Percentiles rank a stretch among this genome's conserved stretches.
phyloP scores from a whole-genome alignment of 2,329 filamentous ascomycete species.

The Aspergillus cejpii region DNA sequence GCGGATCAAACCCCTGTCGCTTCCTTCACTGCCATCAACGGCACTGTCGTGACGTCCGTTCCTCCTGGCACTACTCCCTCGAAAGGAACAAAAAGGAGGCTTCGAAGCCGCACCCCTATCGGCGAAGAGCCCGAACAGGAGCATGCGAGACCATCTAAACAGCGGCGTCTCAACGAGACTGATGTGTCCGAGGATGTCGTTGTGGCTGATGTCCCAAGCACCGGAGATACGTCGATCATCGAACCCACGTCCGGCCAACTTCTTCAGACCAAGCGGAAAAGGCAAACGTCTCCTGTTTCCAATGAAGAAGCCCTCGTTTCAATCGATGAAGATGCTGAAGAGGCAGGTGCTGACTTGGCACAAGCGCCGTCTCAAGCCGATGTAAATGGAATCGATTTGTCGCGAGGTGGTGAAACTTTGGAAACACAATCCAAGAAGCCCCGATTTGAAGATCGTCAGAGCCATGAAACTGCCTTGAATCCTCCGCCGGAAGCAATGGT shows the following conservation, averaged over 20 bases:
- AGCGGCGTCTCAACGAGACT: constrained; percentile 12
- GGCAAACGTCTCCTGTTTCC: background rate
- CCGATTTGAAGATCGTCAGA: constrained; percentile 1
- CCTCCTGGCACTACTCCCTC: background rate
- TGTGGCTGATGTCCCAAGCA: background rate
- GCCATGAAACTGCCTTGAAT: background rate
- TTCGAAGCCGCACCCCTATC: constrained; percentile 1
- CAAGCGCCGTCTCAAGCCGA: background rate
- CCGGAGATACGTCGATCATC: background rate
- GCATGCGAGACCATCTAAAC: constrained; percentile 11
- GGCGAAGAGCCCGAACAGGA: constrained; percentile 1
- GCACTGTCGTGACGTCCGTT: background rate
- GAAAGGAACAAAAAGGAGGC: constrained; percentile 11
- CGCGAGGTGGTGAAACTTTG: background rate
- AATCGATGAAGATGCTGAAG: background rate
- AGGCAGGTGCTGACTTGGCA: background rate
- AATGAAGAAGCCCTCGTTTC: background rate
- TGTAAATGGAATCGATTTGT: background rate
- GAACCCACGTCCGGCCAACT: background rate
- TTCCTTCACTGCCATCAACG: background rate
- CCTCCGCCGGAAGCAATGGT: background rate
- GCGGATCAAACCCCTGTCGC: background rate
- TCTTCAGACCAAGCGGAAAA: background rate
- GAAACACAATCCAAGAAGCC: constrained; percentile 13
- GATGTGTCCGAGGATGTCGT: constrained; percentile 3